Conservation (phyloP, 768 basidiomycete species). For the Nidularia sp. region DNA sequence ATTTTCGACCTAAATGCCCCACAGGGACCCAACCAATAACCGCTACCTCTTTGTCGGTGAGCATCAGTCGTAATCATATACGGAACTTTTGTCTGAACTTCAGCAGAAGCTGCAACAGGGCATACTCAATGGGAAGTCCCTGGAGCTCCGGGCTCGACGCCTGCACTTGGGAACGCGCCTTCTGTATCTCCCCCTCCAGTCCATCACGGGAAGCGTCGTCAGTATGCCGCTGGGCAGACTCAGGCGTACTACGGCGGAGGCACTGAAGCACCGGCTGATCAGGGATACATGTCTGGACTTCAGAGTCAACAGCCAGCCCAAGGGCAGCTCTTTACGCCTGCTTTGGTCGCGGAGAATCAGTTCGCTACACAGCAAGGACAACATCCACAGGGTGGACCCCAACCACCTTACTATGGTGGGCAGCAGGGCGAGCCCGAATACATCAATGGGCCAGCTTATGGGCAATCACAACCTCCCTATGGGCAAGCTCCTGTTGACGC, state of each 20-base stretch:
- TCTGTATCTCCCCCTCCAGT: slow-evolving; percentile 40
- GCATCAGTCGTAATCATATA: slow-evolving; percentile 23
- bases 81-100: slow-evolving; percentile 1
- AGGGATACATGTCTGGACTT: slow-evolving; percentile 35
- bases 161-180: slow-evolving; percentile 32
- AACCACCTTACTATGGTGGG: slow-evolving; percentile 35
- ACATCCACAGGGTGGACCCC: slow-evolving; percentile 18
- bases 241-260: slow-evolving; percentile 73
- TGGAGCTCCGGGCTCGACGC: slow-evolving; percentile 25
- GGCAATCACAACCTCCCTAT: slow-evolving; percentile 34
- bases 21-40: slow-evolving; percentile 77
- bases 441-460: slow-evolving; percentile 35
- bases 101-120: slow-evolving; percentile 75
- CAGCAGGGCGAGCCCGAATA: slow-evolving; percentile 44
- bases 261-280: slow-evolving; percentile 38
- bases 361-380: slow-evolving; percentile 61
- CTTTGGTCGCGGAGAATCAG: slow-evolving; percentile 66
- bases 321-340: slow-evolving; percentile 82
- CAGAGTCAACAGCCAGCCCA: slow-evolving; percentile 33
- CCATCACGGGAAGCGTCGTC: slow-evolving; percentile 67
- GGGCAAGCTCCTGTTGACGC: slow-evolving; percentile 54
- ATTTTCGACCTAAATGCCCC: slow-evolving; percentile 10
- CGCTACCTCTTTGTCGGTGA: slow-evolving; percentile 87
- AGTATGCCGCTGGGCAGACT: slow-evolving; percentile 93
- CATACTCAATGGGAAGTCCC: slow-evolving; percentile 91